Evolutionary conservation across 768 basidiomycete genomes (phyloP), one percentile per base, ranked within the genome.

Genomic region (Clathrus columnatus): DNA sequence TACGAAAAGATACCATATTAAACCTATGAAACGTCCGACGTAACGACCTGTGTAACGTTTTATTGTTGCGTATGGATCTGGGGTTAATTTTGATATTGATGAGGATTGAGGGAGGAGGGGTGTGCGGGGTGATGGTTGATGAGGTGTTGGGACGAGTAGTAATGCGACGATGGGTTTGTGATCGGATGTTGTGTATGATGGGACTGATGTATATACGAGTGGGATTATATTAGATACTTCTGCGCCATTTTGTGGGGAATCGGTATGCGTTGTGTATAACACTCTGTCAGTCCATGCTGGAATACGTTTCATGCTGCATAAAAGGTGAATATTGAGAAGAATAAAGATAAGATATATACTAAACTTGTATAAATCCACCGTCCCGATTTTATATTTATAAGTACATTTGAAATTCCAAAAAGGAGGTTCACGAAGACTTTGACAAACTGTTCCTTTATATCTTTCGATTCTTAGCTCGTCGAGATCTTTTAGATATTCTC

Each of bases 271-370:
- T 11, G 88, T 77, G 64, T 91, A 96, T 64, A 97, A 72, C 44
- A 98, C 79, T 45, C 95, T 79, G 68, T 98, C 95, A 26, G 93
- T 96, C 88, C 91, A 98, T 20, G 92, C 82, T 0, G 95, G 94
- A 1, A 74, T 76, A 8, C 95, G 83, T 63, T 81, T 85, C 10
- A 69, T 65, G 64, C 87, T 88, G 48, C 21, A 46, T 45, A 47
- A 41, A 50, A 30, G 17, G 24, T 20, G 10, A 26, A 48, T 24
- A 53, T 11, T n/a, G 57, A 50, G 21, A 44, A 28, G 30, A 11
- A 50, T 61, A 28, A 54, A 48, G 55, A 61, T 42, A 59, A 17
- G 50, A 43, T 32, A 50, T 48, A n/a, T 5, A 66, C 79, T n/a
- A 21, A 57, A 89, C 87, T 77, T 82, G 70, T 91, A 96, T 60